These are phyloP conservation scores for Cyberlindnera euphorbiiphila DNA, from an alignment of 805 yeast genomes.

Conservation along the genomic window DNA sequence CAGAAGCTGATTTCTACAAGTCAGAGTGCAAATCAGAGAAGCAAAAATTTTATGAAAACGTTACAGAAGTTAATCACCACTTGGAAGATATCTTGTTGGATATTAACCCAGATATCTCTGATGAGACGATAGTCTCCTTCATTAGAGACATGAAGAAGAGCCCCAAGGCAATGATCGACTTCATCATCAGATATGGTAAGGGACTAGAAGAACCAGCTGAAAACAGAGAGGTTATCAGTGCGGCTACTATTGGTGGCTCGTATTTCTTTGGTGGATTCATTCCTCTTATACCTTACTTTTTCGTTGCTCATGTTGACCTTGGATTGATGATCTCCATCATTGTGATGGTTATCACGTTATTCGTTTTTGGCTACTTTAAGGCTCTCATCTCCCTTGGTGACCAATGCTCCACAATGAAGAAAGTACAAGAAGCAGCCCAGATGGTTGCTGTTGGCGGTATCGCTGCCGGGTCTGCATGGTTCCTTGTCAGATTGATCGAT, in stretches of 20 bases:
- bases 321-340: slow-evolving; percentile 74
- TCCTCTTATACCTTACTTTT: slow-evolving; percentile 89
- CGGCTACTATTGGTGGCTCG: slow-evolving; percentile 83
- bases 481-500: slow-evolving; percentile 76
- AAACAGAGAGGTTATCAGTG: slow-evolving; percentile 83
- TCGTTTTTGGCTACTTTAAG: slow-evolving; percentile 82
- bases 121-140: slow-evolving; percentile 69
- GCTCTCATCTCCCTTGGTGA: slow-evolving; percentile 82
- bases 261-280: slow-evolving; percentile 91
- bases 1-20: slow-evolving; percentile 73
- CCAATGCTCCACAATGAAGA: slow-evolving; percentile 57
- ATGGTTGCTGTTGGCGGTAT: slow-evolving; percentile 96
- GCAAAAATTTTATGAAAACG: slow-evolving; percentile 58
- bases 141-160: slow-evolving; percentile 72
- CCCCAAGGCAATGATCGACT: slow-evolving; percentile 79
- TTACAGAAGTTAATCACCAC: slow-evolving; percentile 66
- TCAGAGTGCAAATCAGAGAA: slow-evolving; percentile 72
- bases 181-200: slow-evolving; percentile 80
- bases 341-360: slow-evolving; percentile 82
- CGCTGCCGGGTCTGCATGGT: slow-evolving; percentile 98
- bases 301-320: slow-evolving; percentile 65
- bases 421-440: slow-evolving; percentile 76
- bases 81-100: slow-evolving; percentile 78
- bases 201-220: slow-evolving; percentile 96
- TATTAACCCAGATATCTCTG: slow-evolving; percentile 52